These are phyloP conservation scores for Trichomonascus vanleenenianus DNA, from an alignment of 805 yeast genomes.

Conservation along the genomic window DNA sequence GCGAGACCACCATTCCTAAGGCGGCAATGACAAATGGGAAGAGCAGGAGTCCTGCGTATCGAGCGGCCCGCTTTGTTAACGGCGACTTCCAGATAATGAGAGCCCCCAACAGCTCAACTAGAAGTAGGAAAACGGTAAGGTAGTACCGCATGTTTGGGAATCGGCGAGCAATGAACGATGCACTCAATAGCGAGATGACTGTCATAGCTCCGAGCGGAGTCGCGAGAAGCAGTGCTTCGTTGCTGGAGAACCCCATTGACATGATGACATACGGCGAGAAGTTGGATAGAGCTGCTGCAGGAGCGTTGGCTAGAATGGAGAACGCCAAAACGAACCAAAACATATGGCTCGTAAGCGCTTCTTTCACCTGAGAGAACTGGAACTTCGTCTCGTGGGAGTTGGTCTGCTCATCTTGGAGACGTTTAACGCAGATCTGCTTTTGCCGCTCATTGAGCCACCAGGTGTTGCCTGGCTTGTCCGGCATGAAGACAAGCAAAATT, in stretches of 20 bases:
- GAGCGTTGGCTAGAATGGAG: conserved; percentile 27
- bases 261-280: conserved; percentile 37
- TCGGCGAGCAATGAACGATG: conserved; percentile 9
- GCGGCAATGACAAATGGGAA: conserved; percentile 10
- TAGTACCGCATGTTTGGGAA: conserved; percentile 6
- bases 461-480: conserved; percentile 49
- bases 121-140: conserved; percentile 4
- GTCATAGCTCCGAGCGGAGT: conserved; percentile 38
- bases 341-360: conserved; percentile 41
- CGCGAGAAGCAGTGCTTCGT: conserved; percentile 36
- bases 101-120: conserved; percentile 9
- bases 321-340: conserved; percentile 30
- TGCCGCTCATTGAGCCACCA: conserved; percentile 40
- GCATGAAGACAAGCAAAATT: conserved; percentile 36
- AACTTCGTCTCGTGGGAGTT: conserved; percentile 39
- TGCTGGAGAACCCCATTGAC: conserved; percentile 29
- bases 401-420: conserved; percentile 31
- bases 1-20: conserved; percentile 25
- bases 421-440: conserved; percentile 41
- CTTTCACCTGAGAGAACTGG: conserved; percentile 40
- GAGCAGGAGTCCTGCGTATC: conserved; percentile 9
- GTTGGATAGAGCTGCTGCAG: conserved; percentile 35
- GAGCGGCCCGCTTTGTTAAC: conserved; percentile 1
- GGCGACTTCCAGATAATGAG: conserved; percentile 12
- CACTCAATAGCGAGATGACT: conserved; percentile 3